Base-by-base conservation (phyloP, 2,329 filamentous ascomycete species). In the Domatiomyces globalis region DNA sequence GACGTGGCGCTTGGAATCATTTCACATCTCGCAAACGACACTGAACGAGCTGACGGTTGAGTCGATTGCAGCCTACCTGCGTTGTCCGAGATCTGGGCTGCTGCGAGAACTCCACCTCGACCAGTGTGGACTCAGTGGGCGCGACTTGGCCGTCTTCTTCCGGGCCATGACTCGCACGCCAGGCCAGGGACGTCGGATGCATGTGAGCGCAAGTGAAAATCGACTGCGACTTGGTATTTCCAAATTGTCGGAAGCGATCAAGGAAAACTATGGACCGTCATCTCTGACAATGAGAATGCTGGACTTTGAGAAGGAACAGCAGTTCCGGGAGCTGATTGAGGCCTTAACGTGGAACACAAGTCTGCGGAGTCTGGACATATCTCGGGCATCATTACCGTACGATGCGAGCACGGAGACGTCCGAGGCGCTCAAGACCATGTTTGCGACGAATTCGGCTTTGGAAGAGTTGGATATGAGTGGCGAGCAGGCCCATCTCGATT, bases 401-500 rank as follows among this genome's bases (percentile, higher is more conserved):
- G 82, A 85, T 62, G 82, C 82, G 2, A 77, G 78, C 7, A 75
- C 78, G 8, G 80, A 83, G 52, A 85, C 82, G 0, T 84, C 80
- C 60, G 74, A 76, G 53, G 75, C 78, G 12, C 65, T 86, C 51
- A 76, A 80, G 55, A 64, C 72, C 48, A 75, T 86, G 66, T 82
- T 86, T 58, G 77, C 79, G 33, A 75, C 82, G 49, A 86, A 86
- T 54, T 71, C 72, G n/a, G 80, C 78, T 0, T 67, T 86, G 1
- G 73, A 81, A 58, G 80, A 80, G 62, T 67, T 86, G 10, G 79
- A 85, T 62, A 81, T 86, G 45, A 84, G 81, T 22, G 83, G 83
- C 7, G 83, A 85, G 60, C 80, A 82, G 57, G 82, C 83, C 5
- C 77, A 83, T 58, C 65, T 86, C n/a, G 83, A 85, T 60, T 80